These are phyloP conservation scores for Lophiotrema nucula DNA, from an alignment of 495 filamentous ascomycete species.

Conservation along the genomic window DNA sequence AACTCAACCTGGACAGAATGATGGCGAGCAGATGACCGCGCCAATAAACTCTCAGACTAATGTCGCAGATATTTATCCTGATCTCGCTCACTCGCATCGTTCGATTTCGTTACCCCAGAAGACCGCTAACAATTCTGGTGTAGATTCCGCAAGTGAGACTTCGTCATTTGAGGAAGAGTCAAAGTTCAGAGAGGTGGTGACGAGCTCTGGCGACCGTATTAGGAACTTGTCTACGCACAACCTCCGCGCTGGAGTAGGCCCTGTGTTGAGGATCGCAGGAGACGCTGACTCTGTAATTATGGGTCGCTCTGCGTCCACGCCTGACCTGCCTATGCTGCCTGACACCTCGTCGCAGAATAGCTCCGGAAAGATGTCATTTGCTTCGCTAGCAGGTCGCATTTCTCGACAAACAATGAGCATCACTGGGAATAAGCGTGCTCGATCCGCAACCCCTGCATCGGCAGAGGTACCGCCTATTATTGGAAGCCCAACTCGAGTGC, in stretches of 20 bases:
- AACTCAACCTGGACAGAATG: no score
- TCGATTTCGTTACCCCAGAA: no score
- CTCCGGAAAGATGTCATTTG: background rate
- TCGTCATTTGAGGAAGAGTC: background rate
- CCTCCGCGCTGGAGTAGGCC: conserved; percentile 13
- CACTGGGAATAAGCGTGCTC: background rate
- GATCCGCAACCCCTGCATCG: background rate
- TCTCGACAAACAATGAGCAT: conserved; percentile 13
- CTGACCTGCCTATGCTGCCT: conserved; percentile 3
- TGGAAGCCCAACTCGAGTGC: background rate
- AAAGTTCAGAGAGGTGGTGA: no score
- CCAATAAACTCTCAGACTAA: background rate
- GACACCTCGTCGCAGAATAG: background rate
- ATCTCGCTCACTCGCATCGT: no score
- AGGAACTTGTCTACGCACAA: conserved; percentile 21
- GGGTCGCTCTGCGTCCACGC: background rate
- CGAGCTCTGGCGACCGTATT: conserved; percentile 4
- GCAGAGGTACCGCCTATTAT: background rate
- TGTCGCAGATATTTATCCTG: background rate
- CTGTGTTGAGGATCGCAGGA: conserved; percentile 16
- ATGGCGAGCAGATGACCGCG: no score
- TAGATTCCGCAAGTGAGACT: background rate
- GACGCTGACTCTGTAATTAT: conserved; percentile 19
- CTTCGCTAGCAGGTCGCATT: conserved; percentile 8
- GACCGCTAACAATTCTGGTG: no score